A percentile compares a stretch with the other conserved stretches of the same genome.
Conservation (phyloP, 176 grass and related monocot species). For the Carex littledalei region DNA sequence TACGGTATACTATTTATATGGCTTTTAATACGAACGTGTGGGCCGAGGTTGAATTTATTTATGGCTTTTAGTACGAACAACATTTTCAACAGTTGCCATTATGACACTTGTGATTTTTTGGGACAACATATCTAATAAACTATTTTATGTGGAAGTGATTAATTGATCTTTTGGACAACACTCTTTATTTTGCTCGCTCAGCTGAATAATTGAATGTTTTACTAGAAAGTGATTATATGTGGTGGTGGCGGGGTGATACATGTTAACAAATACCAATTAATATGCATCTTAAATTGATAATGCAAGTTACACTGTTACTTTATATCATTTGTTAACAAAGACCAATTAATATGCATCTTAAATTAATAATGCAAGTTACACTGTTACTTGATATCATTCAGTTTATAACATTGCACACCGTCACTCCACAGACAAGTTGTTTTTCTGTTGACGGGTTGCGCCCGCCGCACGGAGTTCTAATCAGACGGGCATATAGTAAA, state of each 20-base stretch:
- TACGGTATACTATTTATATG: background rate
- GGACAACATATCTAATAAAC: background rate
- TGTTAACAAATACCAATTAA: background rate
- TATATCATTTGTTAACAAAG: no score
- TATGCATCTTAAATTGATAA: background rate
- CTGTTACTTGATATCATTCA: slow-evolving; percentile 3
- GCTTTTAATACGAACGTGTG: no score
- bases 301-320: background rate
- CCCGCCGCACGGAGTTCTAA: background rate
- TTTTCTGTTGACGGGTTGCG: background rate
- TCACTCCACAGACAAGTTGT: background rate
- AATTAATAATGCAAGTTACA: background rate
- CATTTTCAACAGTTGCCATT: background rate
- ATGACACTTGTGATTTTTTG: slow-evolving; percentile 4
- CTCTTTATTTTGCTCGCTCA: background rate
- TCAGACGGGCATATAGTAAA: background rate
- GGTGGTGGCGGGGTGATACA: no score
- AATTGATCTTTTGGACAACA: background rate
- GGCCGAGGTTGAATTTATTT: no score
- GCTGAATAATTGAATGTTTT: background rate
- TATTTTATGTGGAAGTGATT: background rate
- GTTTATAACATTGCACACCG: background rate
- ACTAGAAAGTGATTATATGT: background rate
- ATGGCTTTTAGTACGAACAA: background rate
- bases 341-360: background rate